Conservation (phyloP, 2,329 filamentous ascomycete species). For the Proliferodiscus dingleyae region DNA sequence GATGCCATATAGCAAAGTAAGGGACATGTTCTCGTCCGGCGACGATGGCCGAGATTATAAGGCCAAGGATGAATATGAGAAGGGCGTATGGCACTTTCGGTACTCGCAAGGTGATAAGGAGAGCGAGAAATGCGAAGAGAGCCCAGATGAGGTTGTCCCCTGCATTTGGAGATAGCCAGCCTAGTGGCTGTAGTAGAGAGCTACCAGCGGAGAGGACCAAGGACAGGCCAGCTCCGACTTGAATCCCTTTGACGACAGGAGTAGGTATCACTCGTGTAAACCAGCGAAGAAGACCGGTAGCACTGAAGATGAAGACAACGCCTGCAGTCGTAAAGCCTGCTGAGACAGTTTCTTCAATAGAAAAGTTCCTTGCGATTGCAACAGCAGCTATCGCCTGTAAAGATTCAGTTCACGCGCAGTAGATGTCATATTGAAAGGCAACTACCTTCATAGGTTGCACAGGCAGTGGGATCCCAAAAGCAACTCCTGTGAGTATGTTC, state of each 20-base stretch:
- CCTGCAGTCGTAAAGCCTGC: conserved; percentile 75
- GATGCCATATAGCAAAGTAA: conserved; percentile 55
- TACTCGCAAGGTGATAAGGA: conserved; percentile 62
- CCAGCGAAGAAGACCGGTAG: conserved; percentile 72
- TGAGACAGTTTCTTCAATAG: conserved; percentile 67
- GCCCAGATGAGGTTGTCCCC: conserved; percentile 78
- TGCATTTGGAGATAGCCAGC: conserved; percentile 61
- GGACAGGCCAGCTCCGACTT: conserved; percentile 83
- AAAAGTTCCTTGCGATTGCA: conserved; percentile 67
- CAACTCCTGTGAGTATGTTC: conserved; percentile 75
- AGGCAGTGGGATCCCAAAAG: conserved; percentile 84
- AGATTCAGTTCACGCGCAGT: conserved; percentile 35
- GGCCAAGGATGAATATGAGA: conserved; percentile 61
- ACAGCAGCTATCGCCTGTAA: conserved; percentile 79
- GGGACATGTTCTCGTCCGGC: conserved; percentile 41
- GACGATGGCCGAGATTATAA: conserved; percentile 56
- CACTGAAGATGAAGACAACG: conserved; percentile 69
- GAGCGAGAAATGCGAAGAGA: conserved; percentile 63
- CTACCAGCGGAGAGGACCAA: conserved; percentile 73
- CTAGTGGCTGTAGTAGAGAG: conserved; percentile 60
- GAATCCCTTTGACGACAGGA: conserved; percentile 89
- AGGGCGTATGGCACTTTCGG: conserved; percentile 74
- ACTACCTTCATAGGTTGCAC: conserved; percentile 78
- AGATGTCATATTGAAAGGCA: neutral
- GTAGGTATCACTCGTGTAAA: conserved; percentile 66